Conservation (phyloP, 2,329 filamentous ascomycete species). For the Alternaria brassicae region DNA sequence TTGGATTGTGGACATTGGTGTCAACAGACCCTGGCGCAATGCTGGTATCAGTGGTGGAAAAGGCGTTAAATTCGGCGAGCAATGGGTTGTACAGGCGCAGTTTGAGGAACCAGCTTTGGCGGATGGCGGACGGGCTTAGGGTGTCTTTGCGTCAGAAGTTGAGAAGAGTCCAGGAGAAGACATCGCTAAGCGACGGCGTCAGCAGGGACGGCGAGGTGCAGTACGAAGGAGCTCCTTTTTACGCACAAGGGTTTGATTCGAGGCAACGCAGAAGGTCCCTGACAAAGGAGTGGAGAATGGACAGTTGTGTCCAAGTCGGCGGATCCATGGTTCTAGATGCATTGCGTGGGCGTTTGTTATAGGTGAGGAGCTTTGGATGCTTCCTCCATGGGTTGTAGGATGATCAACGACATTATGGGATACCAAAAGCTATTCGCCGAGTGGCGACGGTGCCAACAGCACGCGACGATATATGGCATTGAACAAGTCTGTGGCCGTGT, state of each 20-base stretch:
- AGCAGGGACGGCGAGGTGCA: too few species aligned
- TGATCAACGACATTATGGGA: slow-evolving; percentile 3
- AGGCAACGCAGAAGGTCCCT: background rate
- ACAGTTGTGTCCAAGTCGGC: background rate
- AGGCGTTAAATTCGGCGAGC: slow-evolving; percentile 85
- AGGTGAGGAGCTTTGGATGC: background rate
- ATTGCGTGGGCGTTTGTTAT: slow-evolving; percentile 15
- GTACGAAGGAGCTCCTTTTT: background rate
- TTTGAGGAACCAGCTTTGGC: slow-evolving; percentile 38
- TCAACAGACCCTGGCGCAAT: slow-evolving; percentile 84
- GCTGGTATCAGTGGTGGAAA: slow-evolving; percentile 80
- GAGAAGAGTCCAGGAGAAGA: background rate
- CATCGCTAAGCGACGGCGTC: background rate
- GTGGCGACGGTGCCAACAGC: background rate
- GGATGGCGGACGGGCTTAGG: slow-evolving; percentile 9
- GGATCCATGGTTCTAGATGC: background rate
- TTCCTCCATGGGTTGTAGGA: background rate
- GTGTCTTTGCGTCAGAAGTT: background rate
- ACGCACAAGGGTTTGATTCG: background rate
- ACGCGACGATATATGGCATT: background rate
- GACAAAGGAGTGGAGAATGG: background rate
- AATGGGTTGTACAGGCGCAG: slow-evolving; percentile 80
- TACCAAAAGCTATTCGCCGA: background rate
- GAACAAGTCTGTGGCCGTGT: background rate
- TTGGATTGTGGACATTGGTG: slow-evolving; percentile 85